Percentiles rank a stretch among this genome's conserved stretches.
Evolutionary conservation across 192 early-diverging fungal genomes (phyloP).

Genomic region (Dissophora ornata): DNA sequence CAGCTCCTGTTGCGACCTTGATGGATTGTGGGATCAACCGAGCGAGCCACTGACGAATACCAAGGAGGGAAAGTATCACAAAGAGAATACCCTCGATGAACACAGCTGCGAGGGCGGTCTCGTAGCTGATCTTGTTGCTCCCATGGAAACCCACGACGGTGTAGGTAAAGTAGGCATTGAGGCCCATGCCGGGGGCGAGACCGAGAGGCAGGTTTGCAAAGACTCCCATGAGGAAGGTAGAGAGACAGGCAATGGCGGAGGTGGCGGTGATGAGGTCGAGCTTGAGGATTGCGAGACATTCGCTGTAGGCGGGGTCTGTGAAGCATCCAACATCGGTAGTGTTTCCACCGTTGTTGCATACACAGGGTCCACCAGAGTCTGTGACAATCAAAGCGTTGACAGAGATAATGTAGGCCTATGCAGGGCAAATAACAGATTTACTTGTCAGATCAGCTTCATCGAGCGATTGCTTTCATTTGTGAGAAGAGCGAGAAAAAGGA

Average conservation of each 20-base stretch:
- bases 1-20: slow-evolving; percentile 78
- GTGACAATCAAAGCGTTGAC: slow-evolving; percentile 81
- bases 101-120: slow-evolving; percentile 80
- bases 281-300: slow-evolving; percentile 71
- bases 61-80: slow-evolving; percentile 77
- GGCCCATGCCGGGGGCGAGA: slow-evolving; percentile 86
- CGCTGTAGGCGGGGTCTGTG: slow-evolving; percentile 65
- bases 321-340: slow-evolving; percentile 65
- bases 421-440: not conserved
- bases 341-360: slow-evolving; percentile 61
- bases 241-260: slow-evolving; percentile 71
- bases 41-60: slow-evolving; percentile 83
- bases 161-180: slow-evolving; percentile 89
- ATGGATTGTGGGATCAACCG: slow-evolving; percentile 77
- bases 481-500: too few species aligned
- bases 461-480: too few species aligned
- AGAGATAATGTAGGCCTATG: slow-evolving; percentile 72
- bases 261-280: slow-evolving; percentile 83
- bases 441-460: not conserved
- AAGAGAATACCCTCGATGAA: slow-evolving; percentile 89
- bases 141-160: slow-evolving; percentile 88
- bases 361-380: slow-evolving; percentile 84
- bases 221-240: slow-evolving; percentile 73
- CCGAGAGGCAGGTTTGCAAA: slow-evolving; percentile 85
- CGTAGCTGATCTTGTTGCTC: slow-evolving; percentile 73